Conservation (phyloP, 768 basidiomycete genomes). For the Rhizopogon vulgaris region DNA sequence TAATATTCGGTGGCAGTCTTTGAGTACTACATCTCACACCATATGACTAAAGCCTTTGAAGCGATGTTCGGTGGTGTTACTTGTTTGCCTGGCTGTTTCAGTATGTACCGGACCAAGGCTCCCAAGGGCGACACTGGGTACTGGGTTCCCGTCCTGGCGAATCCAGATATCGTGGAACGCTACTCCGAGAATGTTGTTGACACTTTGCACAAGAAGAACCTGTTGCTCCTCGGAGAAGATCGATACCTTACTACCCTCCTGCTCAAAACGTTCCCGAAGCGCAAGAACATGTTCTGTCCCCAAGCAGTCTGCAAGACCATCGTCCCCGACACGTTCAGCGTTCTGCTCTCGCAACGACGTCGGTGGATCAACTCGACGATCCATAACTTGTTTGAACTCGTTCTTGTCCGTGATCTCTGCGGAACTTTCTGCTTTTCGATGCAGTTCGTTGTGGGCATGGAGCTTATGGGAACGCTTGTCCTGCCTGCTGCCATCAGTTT, state of each 20-base stretch:
- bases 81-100: slow-evolving; percentile 98
- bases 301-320: slow-evolving; percentile 99
- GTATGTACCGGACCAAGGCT: slow-evolving; percentile 99
- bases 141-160: slow-evolving; percentile 98
- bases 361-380: slow-evolving; percentile 99
- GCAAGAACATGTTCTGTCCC: slow-evolving; percentile 98
- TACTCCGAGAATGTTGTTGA: slow-evolving; percentile 99
- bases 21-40: slow-evolving; percentile 99
- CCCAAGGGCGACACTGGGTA: slow-evolving; percentile 95
- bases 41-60: slow-evolving; percentile 98
- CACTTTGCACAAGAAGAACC: slow-evolving; percentile 98
- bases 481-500: slow-evolving; percentile 96
- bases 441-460: slow-evolving; percentile 99
- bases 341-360: slow-evolving; percentile 91
- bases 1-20: slow-evolving; percentile 56
- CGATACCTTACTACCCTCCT: slow-evolving; percentile 96
- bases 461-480: slow-evolving; percentile 92
- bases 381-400: slow-evolving; percentile 92
- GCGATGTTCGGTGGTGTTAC: slow-evolving; percentile 99
- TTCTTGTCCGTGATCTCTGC: slow-evolving; percentile 95
- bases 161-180: slow-evolving; percentile 97
- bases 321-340: slow-evolving; percentile 92
- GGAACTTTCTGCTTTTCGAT: slow-evolving; percentile 99
- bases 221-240: slow-evolving; percentile 97
- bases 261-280: slow-evolving; percentile 98